Conservation (phyloP, 345 rosid species). For the Murraya paniculata region DNA sequence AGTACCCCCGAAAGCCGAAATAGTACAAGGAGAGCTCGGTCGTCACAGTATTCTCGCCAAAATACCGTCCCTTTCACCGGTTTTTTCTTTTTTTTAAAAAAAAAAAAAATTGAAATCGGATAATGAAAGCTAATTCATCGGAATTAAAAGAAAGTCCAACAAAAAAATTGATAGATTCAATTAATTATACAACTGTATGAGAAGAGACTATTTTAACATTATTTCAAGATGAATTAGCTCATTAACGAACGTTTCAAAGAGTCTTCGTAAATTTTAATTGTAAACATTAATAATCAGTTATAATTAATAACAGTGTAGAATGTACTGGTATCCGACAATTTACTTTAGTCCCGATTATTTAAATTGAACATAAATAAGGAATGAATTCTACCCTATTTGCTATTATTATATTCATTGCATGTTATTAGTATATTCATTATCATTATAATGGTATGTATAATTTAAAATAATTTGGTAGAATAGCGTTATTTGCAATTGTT, state of each 20-base stretch:
- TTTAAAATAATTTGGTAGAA: not conserved
- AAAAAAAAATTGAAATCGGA: not conserved
- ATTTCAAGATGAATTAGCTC: too few species aligned
- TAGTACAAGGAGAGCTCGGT: not conserved
- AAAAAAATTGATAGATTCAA: not conserved
- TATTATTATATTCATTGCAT: not conserved
- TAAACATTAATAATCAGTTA: too few species aligned
- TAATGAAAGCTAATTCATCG: not conserved
- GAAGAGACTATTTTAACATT: too few species aligned
- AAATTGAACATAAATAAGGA: too few species aligned
- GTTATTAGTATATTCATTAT: not conserved
- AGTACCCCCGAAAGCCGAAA: not conserved
- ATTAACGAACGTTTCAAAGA: too few species aligned
- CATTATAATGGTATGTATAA: not conserved
- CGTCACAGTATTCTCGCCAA: conserved; percentile 9
- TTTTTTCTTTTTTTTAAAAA: too few species aligned
- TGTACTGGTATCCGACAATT: too few species aligned
- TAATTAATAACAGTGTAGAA: too few species aligned
- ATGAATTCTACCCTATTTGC: too few species aligned
- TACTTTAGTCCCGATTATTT: too few species aligned
- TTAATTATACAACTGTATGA: not conserved
- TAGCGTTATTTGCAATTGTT: not conserved
- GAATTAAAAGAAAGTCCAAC: not conserved
- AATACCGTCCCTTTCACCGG: not conserved
- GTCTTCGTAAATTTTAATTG: too few species aligned